These are phyloP conservation scores for Brettanomyces custersianus DNA, from an alignment of 805 yeast genomes.

Conservation along the genomic window DNA sequence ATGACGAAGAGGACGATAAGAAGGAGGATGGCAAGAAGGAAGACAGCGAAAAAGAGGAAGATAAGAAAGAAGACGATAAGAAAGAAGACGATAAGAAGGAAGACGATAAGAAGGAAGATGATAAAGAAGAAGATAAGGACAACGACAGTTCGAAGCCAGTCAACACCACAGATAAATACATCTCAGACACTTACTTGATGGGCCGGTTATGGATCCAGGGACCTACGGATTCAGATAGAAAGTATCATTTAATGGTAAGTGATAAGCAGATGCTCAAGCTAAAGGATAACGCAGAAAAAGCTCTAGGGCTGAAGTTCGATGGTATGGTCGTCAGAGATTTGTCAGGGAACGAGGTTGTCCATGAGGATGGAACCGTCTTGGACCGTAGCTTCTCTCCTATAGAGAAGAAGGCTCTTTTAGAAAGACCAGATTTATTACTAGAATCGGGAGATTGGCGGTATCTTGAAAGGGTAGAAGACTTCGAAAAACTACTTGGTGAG, in stretches of 20 bases:
- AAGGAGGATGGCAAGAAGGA: conserved; percentile 13
- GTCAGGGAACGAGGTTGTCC: conserved; percentile 21
- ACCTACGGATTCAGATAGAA: conserved; percentile 46
- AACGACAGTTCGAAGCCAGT: too few relatives aligned
- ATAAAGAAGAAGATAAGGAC: conserved; percentile 33
- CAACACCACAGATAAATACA: conserved; percentile 35
- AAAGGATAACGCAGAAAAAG: conserved; percentile 1
- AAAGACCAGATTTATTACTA: conserved; percentile 46
- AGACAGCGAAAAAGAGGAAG: conserved; percentile 30
- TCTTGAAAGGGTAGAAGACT: conserved; percentile 51
- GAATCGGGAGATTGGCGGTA: conserved; percentile 58
- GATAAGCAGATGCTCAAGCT: conserved; percentile 10
- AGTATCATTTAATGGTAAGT: conserved; percentile 12
- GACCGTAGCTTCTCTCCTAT: conserved; percentile 23
- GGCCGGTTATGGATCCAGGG: conserved; percentile 92
- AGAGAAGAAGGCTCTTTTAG: conserved; percentile 63
- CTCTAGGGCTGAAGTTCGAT: conserved; percentile 25
- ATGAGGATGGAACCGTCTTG: conserved; percentile 28
- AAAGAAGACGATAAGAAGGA: conserved; percentile 10
- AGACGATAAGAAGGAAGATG: too few relatives aligned
- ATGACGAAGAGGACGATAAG: conserved; percentile 36
- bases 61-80: conserved; percentile 17
- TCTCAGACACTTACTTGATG: conserved; percentile 58
- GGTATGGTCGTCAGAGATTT: conserved; percentile 15
- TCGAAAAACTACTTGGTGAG: conserved; percentile 53